A percentile compares a stretch with the other conserved stretches of the same genome.
Conservation (phyloP, 2,329 filamentous ascomycete species). For the Coniochaeta hoffmannii region DNA sequence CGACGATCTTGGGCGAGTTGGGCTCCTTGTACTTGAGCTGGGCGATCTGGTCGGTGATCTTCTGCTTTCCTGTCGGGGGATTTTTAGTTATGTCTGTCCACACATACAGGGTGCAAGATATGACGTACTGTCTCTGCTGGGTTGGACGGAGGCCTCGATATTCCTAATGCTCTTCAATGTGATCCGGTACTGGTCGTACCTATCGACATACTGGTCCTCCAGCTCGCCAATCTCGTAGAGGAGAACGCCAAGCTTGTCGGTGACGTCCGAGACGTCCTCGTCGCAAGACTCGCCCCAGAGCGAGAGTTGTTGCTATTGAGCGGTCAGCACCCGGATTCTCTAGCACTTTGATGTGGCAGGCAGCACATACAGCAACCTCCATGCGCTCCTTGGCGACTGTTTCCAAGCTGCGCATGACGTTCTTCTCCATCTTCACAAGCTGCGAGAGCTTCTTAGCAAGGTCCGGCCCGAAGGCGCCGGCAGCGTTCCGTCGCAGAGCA, state of each 20-base stretch:
- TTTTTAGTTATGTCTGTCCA: slow-evolving; percentile 4
- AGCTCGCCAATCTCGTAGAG: slow-evolving; percentile 98
- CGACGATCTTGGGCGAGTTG: slow-evolving; percentile 94
- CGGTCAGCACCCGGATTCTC: slow-evolving; percentile 6
- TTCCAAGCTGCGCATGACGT: slow-evolving; percentile 98
- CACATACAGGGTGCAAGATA: background rate
- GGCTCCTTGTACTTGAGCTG: slow-evolving; percentile 99
- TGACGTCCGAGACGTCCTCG: slow-evolving; percentile 97
- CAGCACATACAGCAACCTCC: slow-evolving; percentile 81
- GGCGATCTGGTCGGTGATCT: slow-evolving; percentile 97
- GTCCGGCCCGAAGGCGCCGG: slow-evolving; percentile 74
- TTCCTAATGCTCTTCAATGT: slow-evolving; percentile 99
- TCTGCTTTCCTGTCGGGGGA: slow-evolving; percentile 74
- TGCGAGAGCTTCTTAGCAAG: slow-evolving; percentile 96
- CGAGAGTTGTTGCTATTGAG: slow-evolving; percentile 84
- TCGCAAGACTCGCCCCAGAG: slow-evolving; percentile 95
- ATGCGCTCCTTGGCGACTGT: slow-evolving; percentile 91
- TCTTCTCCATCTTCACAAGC: slow-evolving; percentile 99
- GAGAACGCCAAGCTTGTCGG: slow-evolving; percentile 95
- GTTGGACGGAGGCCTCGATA: slow-evolving; percentile 97
- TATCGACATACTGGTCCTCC: slow-evolving; percentile 96
- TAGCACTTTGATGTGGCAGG: background rate
- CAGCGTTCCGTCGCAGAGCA: slow-evolving; percentile 65
- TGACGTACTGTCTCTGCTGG: slow-evolving; percentile 83
- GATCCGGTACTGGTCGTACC: slow-evolving; percentile 97